phyloP scores from a whole-genome alignment of 129 eudicot genomes.

The Solidago caesia region DNA sequence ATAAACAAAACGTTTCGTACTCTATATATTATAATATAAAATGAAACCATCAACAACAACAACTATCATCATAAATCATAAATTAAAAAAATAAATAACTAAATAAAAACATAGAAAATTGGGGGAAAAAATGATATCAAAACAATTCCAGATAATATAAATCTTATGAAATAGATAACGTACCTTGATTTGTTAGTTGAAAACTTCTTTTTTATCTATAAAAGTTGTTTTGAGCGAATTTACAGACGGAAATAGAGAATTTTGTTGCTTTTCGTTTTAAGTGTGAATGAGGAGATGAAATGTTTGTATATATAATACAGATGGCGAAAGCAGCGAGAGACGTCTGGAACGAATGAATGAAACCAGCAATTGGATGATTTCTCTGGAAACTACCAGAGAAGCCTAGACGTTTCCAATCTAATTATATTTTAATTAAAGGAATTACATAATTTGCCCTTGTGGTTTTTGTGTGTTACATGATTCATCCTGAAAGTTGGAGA shows the following conservation, averaged over 20 bases:
- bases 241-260: not conserved
- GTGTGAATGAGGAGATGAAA: not conserved
- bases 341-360: slow-evolving; percentile 8
- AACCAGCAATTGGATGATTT: not conserved
- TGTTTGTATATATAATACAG: slow-evolving; percentile 7
- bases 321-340: not conserved
- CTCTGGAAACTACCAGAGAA: slow-evolving; percentile 26
- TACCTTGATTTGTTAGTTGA: no score
- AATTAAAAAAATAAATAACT: no score
- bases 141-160: no score
- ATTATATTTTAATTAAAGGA: not conserved
- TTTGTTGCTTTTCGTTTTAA: not conserved
- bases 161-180: no score
- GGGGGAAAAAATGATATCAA: no score
- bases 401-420: not conserved
- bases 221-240: not conserved
- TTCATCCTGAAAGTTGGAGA: slow-evolving; percentile 3
- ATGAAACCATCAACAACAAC: no score
- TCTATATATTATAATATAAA: no score
- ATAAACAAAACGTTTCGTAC: not conserved
- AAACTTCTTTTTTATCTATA: no score
- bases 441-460: not conserved
- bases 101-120: no score
- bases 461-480: not conserved
- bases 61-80: no score